Conservation (phyloP, 2,329 filamentous ascomycete genomes). For the Fusarium dimerum region DNA sequence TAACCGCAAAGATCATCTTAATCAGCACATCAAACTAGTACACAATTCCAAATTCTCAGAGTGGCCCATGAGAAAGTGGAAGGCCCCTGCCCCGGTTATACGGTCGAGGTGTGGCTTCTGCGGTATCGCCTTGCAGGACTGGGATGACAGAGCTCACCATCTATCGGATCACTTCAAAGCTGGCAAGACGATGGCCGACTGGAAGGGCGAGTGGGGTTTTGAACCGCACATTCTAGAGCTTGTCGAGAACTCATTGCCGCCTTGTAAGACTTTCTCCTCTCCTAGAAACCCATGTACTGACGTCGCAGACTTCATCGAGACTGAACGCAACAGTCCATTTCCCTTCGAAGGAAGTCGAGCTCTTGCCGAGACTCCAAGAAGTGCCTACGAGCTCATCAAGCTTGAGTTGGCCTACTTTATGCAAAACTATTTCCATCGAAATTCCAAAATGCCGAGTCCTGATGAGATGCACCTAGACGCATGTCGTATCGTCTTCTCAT, state of each 20-base stretch:
- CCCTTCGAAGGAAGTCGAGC: constrained; percentile 19
- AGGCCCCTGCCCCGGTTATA: constrained; percentile 37
- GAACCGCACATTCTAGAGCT: constrained; percentile 38
- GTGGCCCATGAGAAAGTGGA: constrained; percentile 36
- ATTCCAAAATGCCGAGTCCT: constrained; percentile 10
- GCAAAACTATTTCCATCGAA: constrained; percentile 24
- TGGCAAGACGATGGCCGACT: constrained; percentile 43
- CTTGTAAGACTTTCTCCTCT: constrained; percentile 29
- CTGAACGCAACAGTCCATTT: constrained; percentile 22
- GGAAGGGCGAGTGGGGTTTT: constrained; percentile 46
- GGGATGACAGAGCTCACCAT: constrained; percentile 38
- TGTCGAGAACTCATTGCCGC: constrained; percentile 44
- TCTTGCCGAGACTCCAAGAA: constrained; percentile 19
- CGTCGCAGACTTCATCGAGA: constrained; percentile 21
- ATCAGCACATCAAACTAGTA: constrained; percentile 42
- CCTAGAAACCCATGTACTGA: background rate
- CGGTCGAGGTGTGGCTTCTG: constrained; percentile 44
- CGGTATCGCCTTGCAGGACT: constrained; percentile 36
- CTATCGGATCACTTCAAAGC: constrained; percentile 44
- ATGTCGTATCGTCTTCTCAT: constrained; percentile 16
- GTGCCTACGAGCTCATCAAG: constrained; percentile 24
- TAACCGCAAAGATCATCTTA: constrained; percentile 44
- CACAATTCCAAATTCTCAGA: constrained; percentile 41
- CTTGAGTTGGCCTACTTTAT: constrained; percentile 24
- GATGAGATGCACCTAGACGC: constrained; percentile 26